A percentile compares a stretch with the other conserved stretches of the same genome.
These are phyloP conservation scores for Pelomyxa schiedti DNA, from an alignment of 78 protist species.

Conservation along the genomic window DNA sequence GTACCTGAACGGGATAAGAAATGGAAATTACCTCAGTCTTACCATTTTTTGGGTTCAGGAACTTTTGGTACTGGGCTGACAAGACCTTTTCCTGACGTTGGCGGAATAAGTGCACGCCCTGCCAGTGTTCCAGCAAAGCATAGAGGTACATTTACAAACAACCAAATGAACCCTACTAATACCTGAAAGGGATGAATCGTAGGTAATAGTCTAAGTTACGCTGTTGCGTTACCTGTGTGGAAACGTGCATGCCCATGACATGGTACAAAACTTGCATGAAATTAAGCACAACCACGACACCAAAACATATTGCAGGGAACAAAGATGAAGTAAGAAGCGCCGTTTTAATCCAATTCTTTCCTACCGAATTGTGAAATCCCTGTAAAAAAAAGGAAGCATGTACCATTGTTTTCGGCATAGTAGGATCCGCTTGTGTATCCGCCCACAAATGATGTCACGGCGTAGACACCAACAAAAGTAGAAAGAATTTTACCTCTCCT, in stretches of 20 bases:
- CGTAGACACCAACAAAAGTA: slow-evolving; percentile 24
- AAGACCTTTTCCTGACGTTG: slow-evolving; percentile 3
- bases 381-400: no score
- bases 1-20: slow-evolving; percentile 22
- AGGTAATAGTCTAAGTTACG: no score
- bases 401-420: slow-evolving; percentile 31
- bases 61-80: slow-evolving; percentile 49
- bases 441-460: slow-evolving; percentile 33
- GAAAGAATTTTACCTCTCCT: slow-evolving; percentile 53
- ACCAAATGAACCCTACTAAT: slow-evolving; percentile 35
- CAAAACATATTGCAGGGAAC: slow-evolving; percentile 14
- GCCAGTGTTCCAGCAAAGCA: slow-evolving; percentile 66
- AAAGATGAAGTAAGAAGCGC: slow-evolving; percentile 37
- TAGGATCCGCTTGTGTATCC: slow-evolving; percentile 33
- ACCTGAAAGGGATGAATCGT: slow-evolving; percentile 28
- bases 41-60: neutral
- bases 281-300: slow-evolving; percentile 36
- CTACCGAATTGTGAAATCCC: no score
- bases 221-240: no score
- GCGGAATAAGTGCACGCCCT: no score
- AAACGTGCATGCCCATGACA: no score
- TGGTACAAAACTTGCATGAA: slow-evolving; percentile 42
- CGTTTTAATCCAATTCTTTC: slow-evolving; percentile 55
- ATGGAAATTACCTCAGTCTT: neutral
- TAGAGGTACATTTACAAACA: slow-evolving; percentile 64